Conservation (phyloP, 139 green algal species). For the Limnomonas spitsbergensis region DNA sequence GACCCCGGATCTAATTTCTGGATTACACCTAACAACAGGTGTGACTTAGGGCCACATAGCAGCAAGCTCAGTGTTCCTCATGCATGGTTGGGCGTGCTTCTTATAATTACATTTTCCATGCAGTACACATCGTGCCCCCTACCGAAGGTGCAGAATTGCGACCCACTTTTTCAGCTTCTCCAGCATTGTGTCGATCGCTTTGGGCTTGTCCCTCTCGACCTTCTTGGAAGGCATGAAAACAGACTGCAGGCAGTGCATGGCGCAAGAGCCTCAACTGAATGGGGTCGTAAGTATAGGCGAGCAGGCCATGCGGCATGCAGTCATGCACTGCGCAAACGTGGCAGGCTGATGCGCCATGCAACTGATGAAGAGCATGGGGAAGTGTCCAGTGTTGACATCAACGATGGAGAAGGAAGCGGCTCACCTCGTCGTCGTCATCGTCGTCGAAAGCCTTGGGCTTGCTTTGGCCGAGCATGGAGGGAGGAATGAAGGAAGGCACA, state of each 20-base stretch:
- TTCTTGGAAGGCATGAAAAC: conserved; percentile 52
- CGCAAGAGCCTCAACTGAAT: neutral
- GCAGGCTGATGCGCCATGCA: no score
- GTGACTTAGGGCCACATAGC: neutral
- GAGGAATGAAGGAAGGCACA: conserved; percentile 73
- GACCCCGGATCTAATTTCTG: no score
- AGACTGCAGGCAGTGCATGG: conserved; percentile 23
- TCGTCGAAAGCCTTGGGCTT: conserved; percentile 42
- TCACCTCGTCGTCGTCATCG: conserved; percentile 23
- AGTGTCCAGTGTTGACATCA: no score
- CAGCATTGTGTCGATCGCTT: conserved; percentile 87
- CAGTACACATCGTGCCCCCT: neutral
- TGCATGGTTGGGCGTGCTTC: no score
- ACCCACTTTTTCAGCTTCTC: conserved; percentile 76
- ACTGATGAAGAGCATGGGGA: no score
- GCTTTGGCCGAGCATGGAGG: conserved; percentile 35
- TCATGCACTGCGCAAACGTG: no score
- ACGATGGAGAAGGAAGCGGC: no score
- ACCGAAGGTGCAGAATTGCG: neutral
- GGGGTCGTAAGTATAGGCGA: no score
- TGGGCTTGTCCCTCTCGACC: conserved; percentile 61
- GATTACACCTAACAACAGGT: no score
- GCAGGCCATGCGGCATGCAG: no score
- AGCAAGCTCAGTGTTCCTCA: no score
- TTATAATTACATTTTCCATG: neutral